Evolutionary conservation across 768 basidiomycete species (phyloP), one percentile per base, ranked within the genome.

Genomic region (Cystobasidium tubakii): DNA sequence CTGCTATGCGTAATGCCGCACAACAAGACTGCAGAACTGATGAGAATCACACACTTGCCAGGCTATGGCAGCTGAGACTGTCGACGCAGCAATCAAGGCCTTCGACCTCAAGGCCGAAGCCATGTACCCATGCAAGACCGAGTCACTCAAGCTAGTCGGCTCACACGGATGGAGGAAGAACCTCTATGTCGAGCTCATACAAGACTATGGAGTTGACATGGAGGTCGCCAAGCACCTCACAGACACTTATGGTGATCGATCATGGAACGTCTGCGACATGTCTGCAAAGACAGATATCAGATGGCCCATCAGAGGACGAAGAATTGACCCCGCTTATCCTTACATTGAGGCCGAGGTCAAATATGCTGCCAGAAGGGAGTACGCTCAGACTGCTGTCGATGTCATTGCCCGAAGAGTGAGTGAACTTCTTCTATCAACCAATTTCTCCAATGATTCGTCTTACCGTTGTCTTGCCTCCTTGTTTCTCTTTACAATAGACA

Each of bases 101-200:
- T 96, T 90, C 83, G 84, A 83, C 33, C 83, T 98, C 70, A 44
- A 75, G 33, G 70, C 31, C 21, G 50, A 17, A 15, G 84, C 81
- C 72, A 84, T 83, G 23, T 86, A 83, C 31, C 86, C 84, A 9
- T 93, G 92, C 79, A 85, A 89, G 57, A 97, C 95, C 36, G 88
- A 89, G 55, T 84, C 84, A 60, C 80, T 96, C 79, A 87, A 89
- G 81, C 85, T 98, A 43, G 86, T 98, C 27, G 95, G 95, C 21
- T 92, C 89, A 75, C 91, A 97, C 74, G 91, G 88, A 12, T 99
- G 95, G 95, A 90, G 86, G 81, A 84, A 88, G 77, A 93, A 92
- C 81, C 96, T 98, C 93, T 97, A 93, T 81, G 95, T 97, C 81
- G 89, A 91, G 69, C 84, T 99, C 74, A 89, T 94, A 78, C 95